Percentiles rank a stretch among this genome's conserved stretches.
Conservation (phyloP, 176 grass and related monocot species). For the Melocanna baccifera region DNA sequence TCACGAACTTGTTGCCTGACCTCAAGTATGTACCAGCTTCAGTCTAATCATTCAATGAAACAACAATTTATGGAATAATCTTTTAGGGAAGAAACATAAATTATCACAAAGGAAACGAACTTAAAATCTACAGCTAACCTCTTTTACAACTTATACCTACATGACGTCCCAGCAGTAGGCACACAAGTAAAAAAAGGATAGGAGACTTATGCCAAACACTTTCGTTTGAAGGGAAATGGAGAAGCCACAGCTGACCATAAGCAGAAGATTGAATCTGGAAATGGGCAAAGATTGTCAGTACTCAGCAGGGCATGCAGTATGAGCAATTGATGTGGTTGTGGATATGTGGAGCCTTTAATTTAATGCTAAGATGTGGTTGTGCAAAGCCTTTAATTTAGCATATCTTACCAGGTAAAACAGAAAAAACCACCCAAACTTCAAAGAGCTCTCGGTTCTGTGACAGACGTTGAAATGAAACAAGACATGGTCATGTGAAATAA, state of each 20-base stretch:
- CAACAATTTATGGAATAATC: too few relatives aligned
- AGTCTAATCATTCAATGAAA: too few relatives aligned
- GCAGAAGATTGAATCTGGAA: conserved; percentile 92
- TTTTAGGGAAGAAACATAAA: conserved; percentile 2
- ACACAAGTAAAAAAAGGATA: conserved; percentile 4
- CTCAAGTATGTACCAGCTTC: too few relatives aligned
- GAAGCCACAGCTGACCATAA: conserved; percentile 87
- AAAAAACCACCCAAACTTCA: conserved; percentile 99
- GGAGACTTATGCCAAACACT: conserved; percentile 85
- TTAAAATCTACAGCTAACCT: not conserved
- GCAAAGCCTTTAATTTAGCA: not conserved
- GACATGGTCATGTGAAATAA: conserved; percentile 9
- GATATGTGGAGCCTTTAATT: not conserved
- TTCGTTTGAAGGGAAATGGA: conserved; percentile 94
- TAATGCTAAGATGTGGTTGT: not conserved
- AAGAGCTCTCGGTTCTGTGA: conserved; percentile 84
- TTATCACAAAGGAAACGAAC: not conserved
- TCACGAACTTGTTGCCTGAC: too few relatives aligned
- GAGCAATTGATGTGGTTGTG: not conserved
- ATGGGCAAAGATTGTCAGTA: conserved; percentile 19
- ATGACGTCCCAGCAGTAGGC: not conserved
- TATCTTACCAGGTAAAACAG: conserved; percentile 84
- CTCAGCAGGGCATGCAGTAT: not conserved
- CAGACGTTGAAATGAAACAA: conserved; percentile 22
- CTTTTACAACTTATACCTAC: not conserved